Conservation (phyloP, 2,329 filamentous ascomycete species). For the Colletotrichum orchidophilum region DNA sequence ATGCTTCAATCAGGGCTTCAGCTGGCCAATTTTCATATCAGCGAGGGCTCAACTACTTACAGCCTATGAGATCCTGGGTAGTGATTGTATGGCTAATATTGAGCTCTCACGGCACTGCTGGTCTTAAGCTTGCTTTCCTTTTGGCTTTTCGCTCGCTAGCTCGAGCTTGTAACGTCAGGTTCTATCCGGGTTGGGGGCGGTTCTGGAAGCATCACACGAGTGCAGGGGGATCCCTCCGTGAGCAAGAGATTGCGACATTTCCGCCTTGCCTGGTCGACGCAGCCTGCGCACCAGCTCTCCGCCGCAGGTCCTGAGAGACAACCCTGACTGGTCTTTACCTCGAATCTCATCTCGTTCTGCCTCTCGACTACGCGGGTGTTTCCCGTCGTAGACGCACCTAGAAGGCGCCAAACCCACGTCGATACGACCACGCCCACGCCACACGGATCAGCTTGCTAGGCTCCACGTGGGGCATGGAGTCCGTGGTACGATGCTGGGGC, state of each 20-base stretch:
- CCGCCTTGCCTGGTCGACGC: constrained; percentile 5
- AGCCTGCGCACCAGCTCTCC: not conserved
- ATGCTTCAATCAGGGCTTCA: not conserved
- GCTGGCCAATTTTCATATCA: not conserved
- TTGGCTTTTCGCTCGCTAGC: not conserved
- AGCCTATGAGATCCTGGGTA: not conserved
- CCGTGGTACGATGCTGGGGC: constrained; percentile 28
- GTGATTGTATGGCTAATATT: not conserved
- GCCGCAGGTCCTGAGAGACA: not conserved
- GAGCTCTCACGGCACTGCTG: not conserved
- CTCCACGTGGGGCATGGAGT: constrained; percentile 31
- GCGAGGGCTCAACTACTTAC: not conserved
- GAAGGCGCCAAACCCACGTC: not conserved
- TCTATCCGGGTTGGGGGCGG: not conserved
- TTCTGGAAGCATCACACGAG: constrained; percentile 27
- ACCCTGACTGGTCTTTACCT: not conserved
- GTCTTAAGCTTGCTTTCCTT: not conserved
- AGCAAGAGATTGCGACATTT: constrained; percentile 25
- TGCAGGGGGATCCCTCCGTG: constrained; percentile 17
- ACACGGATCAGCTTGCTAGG: constrained; percentile 22
- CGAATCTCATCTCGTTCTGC: constrained; percentile 6
- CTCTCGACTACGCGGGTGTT: not conserved
- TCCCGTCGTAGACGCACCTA: not conserved
- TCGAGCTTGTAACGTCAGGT: not conserved
- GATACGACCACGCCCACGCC: constrained; percentile 11